Evolutionary conservation across 1,139 yeast species (phyloP), one percentile per base, ranked within the genome.

Genomic region (Yamadazyma mexicana): DNA sequence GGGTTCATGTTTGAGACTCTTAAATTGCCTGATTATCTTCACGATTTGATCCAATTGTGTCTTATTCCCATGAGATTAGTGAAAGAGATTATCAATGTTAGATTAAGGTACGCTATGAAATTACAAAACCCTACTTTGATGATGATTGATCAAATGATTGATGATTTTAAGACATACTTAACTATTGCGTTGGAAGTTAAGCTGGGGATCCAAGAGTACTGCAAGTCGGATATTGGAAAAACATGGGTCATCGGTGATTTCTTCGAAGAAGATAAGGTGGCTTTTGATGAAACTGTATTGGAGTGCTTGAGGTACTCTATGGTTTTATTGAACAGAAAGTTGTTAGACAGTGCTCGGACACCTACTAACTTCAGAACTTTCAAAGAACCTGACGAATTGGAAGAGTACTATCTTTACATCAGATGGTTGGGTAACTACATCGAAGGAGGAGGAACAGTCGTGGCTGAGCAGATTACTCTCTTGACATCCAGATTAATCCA

Each of bases 61-160:
- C 69, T 76, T 34, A 86, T 92, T 44, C 97, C 98, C 1, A 74
- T 89, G 56, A 81, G 79, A 47, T 69, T 92, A 38, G 83, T 91
- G 48, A 86, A 84, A 55, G 97, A 88, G 54, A 79, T 88, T 37
- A 84, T 91, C 36, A 77, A 76, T 34, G 77, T 87, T 33, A 74
- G 98, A 48, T 71, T 92, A 38, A 70, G 76, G 2, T 89, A 88
- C 56, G 96, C 98, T 3, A 75, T 77, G 59, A 84, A 85, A 52
- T 65, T 91, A 42, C 81, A 78, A 40, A 87, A 87, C 51, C 96
- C 96, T 1, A 89, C 98, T 0, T 79, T 89, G 79, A 86, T 89
- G 91, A 87, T 91, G 83, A 87, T 92, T 49, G 98, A 92, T 60
- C 97, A 91, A 62, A 86, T 88, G 79, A 78, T 92, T 48, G 92